Evolutionary conservation across 495 filamentous ascomycete species (phyloP), one percentile per base, ranked within the genome.

Genomic region (Penicillium desertorum): DNA sequence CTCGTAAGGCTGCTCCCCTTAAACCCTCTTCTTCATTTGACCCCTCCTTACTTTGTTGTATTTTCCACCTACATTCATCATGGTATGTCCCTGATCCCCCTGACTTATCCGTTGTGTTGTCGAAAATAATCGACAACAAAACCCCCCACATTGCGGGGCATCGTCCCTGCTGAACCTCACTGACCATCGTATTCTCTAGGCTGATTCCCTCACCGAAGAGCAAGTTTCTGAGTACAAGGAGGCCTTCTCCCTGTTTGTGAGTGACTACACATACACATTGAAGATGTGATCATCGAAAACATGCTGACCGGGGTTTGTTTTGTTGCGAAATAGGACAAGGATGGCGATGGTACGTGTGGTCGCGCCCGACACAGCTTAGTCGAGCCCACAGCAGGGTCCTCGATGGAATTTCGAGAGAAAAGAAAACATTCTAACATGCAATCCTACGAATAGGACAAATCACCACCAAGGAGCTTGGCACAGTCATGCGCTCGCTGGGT

Each of bases 171-270:
- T 56, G 60, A 34, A 63, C 57, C 57, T 45, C 57, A 23, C 68
- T 68, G 59, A 68, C 60, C 64, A 62, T 61, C 56, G 53, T 56
- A 60, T 50, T 46, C 10, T 57, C 66, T 69, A 94, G 90, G 90
- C 90, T 72, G 90, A 95, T 72, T 88, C 90, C 71, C 85, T 98
- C 62, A 97, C 94, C 66, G 94, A 98, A 82, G 94, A 98, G 78
- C 94, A 98, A 84, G 93, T 98, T 67, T 96, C 93, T 72, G 94
- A 98, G 81, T 98, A 98, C 80, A 98, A 98, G 88, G 95, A 98
- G 81, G 94, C 94, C 45, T 98, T 98, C 82, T 98, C 94, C 73
- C 88, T 98, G 37, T 98, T 98, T 76, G 94, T 98, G 84, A 89
- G 94, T 92, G 19, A 25, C 37, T 41, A 11, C 27, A 36, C 19